Evolutionary conservation across 257 asterid species (phyloP).

Genomic region (Paulownia fortunei): DNA sequence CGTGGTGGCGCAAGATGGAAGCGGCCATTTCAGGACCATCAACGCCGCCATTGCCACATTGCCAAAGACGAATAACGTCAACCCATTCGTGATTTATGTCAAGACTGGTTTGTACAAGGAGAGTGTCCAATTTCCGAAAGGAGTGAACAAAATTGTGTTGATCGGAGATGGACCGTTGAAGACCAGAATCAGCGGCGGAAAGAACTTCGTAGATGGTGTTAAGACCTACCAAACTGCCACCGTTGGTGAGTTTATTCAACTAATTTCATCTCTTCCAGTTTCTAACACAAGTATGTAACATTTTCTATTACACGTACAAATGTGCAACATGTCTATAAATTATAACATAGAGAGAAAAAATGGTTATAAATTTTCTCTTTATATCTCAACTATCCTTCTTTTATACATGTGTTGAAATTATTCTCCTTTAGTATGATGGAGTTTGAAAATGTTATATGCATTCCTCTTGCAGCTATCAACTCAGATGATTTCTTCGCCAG

Average conservation of each 20-base stretch:
- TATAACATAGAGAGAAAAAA: too few relatives aligned
- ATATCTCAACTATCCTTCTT: too few relatives aligned
- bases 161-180: constrained; percentile 66
- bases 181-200: constrained; percentile 60
- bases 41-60: constrained; percentile 47
- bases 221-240: constrained; percentile 60
- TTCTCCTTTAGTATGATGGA: too few relatives aligned
- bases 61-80: constrained; percentile 38
- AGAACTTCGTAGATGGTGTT: constrained; percentile 43
- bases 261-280: neutral
- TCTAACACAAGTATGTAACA: too few relatives aligned
- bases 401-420: too few relatives aligned
- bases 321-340: too few relatives aligned
- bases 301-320: too few relatives aligned
- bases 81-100: constrained; percentile 43
- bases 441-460: neutral
- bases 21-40: constrained; percentile 61
- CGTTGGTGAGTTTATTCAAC: constrained; percentile 32
- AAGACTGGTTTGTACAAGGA: constrained; percentile 76
- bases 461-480: constrained; percentile 30
- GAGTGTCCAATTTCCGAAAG: constrained; percentile 42
- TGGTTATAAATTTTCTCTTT: too few relatives aligned
- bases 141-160: constrained; percentile 44
- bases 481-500: constrained; percentile 48
- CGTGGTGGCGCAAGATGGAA: constrained; percentile 67